phyloP scores from a whole-genome alignment of 1,139 yeast species.

The Hyphopichia wangnamkhiaoensis region DNA sequence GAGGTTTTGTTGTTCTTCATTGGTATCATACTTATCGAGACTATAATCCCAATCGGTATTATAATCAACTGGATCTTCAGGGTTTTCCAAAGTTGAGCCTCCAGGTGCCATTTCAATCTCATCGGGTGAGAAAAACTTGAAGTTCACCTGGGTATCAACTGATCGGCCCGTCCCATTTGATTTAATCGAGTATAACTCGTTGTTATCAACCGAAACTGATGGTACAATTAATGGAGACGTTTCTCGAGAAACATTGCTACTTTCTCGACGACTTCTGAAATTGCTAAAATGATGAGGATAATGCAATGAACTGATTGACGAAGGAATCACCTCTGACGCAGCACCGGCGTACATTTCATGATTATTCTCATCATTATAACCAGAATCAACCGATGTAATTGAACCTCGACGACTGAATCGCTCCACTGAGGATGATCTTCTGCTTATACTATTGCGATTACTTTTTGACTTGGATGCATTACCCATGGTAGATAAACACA shows the following conservation, averaged over 20 bases:
- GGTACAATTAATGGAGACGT: conserved; percentile 39
- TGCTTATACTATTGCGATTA: conserved; percentile 5
- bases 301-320: conserved; percentile 86
- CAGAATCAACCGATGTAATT: conserved; percentile 39
- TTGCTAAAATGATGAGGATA: conserved; percentile 57
- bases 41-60: conserved; percentile 71
- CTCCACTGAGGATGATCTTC: conserved; percentile 26
- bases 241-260: conserved; percentile 28
- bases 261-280: conserved; percentile 28
- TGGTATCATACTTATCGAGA: conserved; percentile 44
- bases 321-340: conserved; percentile 83
- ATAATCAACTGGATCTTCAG: conserved; percentile 55
- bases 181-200: conserved; percentile 27
- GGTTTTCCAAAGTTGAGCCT: conserved; percentile 72
- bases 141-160: conserved; percentile 43
- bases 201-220: conserved; percentile 10
- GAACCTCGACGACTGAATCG: conserved; percentile 40
- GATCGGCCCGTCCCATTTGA: conserved; percentile 33
- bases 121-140: conserved; percentile 78
- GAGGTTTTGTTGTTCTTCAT: not conserved
- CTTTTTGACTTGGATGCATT: not conserved
- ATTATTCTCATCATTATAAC: conserved; percentile 47
- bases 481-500: not conserved
- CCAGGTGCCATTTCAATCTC: conserved; percentile 89
- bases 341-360: conserved; percentile 89